Percentiles rank a stretch among this genome's conserved stretches.
phyloP scores from a whole-genome alignment of 805 yeast species.

The Ogataea siamensis region DNA sequence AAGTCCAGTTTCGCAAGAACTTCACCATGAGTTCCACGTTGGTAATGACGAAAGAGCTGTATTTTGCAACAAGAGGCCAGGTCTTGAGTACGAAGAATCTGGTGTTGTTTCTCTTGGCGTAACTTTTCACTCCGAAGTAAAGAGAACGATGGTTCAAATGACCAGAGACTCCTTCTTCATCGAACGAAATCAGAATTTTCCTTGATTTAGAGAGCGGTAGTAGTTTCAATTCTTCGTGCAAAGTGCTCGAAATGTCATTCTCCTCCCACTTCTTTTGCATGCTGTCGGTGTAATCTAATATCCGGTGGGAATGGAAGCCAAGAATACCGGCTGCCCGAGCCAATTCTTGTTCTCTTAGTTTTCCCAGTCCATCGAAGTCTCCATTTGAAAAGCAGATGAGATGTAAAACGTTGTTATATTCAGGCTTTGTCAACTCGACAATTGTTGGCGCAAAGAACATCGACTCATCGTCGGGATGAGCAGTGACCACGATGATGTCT shows the following conservation, averaged over 20 bases:
- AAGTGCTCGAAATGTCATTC: constrained; percentile 36
- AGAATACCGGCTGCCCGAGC: constrained; percentile 49
- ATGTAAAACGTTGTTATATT: constrained; percentile 49
- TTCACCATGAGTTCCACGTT: constrained; percentile 36
- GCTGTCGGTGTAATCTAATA: constrained; percentile 64
- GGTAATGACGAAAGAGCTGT: constrained; percentile 45
- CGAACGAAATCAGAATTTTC: constrained; percentile 69
- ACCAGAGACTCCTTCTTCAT: constrained; percentile 73
- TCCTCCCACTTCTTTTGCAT: constrained; percentile 66
- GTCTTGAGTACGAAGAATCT: constrained; percentile 32
- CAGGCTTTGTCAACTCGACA: constrained; percentile 45
- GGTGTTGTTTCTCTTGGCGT: constrained; percentile 17
- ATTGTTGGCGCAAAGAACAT: constrained; percentile 93
- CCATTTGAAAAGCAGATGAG: constrained; percentile 78
- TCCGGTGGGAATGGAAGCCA: constrained; percentile 45
- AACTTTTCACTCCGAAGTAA: constrained; percentile 46
- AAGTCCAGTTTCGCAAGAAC: constrained; percentile 6
- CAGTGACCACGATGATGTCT: constrained; percentile 49
- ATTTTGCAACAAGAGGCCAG: constrained; percentile 41
- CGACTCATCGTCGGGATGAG: constrained; percentile 98
- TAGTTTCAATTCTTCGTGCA: constrained; percentile 29
- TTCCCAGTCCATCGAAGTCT: constrained; percentile 71
- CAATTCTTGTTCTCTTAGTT: constrained; percentile 59
- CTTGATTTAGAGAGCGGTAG: constrained; percentile 21
- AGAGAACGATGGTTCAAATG: constrained; percentile 85